Conservation (phyloP, 108 stramenopile species). For the Hondaea fermentalgiana region DNA sequence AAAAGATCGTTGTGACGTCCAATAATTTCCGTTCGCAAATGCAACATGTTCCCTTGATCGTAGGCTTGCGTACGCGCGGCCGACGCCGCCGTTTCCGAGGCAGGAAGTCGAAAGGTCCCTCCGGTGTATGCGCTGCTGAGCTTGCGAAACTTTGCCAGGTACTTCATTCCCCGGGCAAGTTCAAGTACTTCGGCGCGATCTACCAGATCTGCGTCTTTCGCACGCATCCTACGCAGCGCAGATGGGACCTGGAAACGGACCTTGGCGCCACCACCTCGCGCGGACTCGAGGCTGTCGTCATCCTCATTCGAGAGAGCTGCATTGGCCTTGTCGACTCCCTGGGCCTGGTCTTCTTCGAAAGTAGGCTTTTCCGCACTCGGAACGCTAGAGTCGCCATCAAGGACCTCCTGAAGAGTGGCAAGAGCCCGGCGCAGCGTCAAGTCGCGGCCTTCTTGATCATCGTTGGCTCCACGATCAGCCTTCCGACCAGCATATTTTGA, state of each 20-base stretch:
- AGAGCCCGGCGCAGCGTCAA: neutral
- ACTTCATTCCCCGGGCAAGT: slow-evolving; percentile 1
- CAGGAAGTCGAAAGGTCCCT: neutral
- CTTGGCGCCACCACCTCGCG: neutral
- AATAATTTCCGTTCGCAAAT: neutral
- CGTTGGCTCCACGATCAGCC: no score
- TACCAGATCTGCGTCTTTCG: neutral
- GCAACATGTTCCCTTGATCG: neutral
- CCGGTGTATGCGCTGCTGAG: neutral
- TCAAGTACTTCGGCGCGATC: neutral
- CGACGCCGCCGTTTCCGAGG: neutral
- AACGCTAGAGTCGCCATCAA: neutral
- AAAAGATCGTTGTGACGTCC: neutral
- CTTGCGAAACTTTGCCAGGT: neutral
- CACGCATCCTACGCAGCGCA: neutral
- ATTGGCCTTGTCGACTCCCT: no score
- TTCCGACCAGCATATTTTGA: neutral
- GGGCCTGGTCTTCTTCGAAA: neutral
- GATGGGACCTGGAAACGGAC: neutral
- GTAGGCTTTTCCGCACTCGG: neutral
- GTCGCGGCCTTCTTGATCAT: neutral
- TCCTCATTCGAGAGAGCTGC: no score
- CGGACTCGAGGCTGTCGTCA: no score
- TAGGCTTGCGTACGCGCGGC: neutral
- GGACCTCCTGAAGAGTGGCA: neutral